These are phyloP conservation scores for Chaetomium sp. DNA, from an alignment of 2,329 filamentous ascomycete genomes.

Conservation along the genomic window DNA sequence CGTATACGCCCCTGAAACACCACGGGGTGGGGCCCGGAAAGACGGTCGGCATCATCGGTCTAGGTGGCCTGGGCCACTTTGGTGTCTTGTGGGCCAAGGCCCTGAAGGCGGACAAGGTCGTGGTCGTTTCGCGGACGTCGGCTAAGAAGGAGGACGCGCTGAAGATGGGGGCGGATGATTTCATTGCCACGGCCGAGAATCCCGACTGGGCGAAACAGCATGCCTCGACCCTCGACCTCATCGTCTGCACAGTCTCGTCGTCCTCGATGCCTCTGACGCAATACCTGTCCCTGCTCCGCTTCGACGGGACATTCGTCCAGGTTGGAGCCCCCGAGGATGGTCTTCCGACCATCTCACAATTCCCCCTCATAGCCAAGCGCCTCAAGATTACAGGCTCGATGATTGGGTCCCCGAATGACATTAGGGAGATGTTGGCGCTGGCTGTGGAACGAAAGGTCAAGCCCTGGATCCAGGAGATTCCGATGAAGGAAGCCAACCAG, in stretches of 20 bases:
- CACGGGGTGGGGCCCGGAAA: slow-evolving; percentile 69
- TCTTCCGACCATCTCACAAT: slow-evolving; percentile 53
- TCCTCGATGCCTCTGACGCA: slow-evolving; percentile 60
- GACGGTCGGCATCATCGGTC: slow-evolving; percentile 66
- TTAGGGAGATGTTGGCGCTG: slow-evolving; percentile 63
- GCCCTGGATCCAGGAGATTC: slow-evolving; percentile 58
- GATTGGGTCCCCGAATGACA: slow-evolving; percentile 58
- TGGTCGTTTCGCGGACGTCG: slow-evolving; percentile 58
- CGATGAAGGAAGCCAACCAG: slow-evolving; percentile 61
- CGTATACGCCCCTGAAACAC: slow-evolving; percentile 63
- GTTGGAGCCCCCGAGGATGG: slow-evolving; percentile 56
- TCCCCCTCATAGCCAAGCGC: slow-evolving; percentile 59
- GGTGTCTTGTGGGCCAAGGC: slow-evolving; percentile 70
- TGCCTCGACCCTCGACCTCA: slow-evolving; percentile 56
- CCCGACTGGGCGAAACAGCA: slow-evolving; percentile 58
- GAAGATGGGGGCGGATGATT: slow-evolving; percentile 59
- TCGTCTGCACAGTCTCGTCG: slow-evolving; percentile 59
- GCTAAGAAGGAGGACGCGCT: slow-evolving; percentile 58
- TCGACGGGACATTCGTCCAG: slow-evolving; percentile 49
- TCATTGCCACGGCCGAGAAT: slow-evolving; percentile 51
- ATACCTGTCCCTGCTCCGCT: slow-evolving; percentile 66
- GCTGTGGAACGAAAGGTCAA: slow-evolving; percentile 60
- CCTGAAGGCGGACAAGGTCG: slow-evolving; percentile 62
- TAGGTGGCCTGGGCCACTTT: slow-evolving; percentile 71
- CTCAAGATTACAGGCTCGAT: slow-evolving; percentile 51